Conservation (phyloP, 2,329 filamentous ascomycete species). For the Cladorrhinum sp. region DNA sequence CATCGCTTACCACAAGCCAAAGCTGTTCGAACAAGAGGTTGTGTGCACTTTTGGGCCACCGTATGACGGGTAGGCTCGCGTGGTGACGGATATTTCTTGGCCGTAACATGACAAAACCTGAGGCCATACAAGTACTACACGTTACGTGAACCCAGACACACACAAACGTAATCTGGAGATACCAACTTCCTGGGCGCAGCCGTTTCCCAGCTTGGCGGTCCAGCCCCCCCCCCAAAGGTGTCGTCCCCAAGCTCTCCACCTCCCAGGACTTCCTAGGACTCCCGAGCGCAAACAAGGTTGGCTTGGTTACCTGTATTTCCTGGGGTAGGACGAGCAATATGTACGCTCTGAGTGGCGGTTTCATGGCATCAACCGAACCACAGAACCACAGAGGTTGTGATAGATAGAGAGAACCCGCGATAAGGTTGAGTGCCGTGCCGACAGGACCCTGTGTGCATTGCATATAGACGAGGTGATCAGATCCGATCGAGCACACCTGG, state of each 20-base stretch:
- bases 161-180: neutral
- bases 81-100: conserved; percentile 1
- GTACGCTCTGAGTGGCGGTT: neutral
- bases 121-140: neutral
- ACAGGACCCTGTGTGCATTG: conserved; percentile 2
- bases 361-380: neutral
- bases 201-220: neutral
- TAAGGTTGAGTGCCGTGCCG: neutral
- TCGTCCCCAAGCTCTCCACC: neutral
- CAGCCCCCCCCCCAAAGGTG: too few relatives aligned
- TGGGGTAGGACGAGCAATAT: neutral
- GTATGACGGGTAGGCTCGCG: neutral
- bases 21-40: too few relatives aligned
- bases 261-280: neutral
- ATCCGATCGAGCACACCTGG: neutral
- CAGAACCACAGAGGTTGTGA: neutral
- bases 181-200: neutral
- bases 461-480: neutral
- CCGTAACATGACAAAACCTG: neutral
- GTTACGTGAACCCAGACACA: neutral
- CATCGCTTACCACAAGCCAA: neutral
- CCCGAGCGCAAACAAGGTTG: neutral
- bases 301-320: neutral
- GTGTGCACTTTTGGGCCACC: neutral
- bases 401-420: neutral